Conservation (phyloP, 2,329 filamentous ascomycete genomes). For the Penicillium occitanis region DNA sequence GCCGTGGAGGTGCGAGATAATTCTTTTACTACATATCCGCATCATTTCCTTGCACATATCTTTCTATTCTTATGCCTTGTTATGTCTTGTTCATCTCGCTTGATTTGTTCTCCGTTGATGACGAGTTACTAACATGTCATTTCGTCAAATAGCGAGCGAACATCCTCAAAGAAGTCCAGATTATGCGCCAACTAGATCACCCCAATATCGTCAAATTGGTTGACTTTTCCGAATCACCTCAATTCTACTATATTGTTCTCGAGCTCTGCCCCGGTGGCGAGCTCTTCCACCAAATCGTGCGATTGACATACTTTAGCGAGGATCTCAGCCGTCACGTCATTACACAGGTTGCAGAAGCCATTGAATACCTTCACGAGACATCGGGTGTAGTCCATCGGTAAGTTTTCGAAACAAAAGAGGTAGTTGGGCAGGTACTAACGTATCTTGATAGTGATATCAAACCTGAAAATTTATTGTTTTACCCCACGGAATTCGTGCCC, state of each 20-base stretch:
- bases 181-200: slow-evolving; percentile 95
- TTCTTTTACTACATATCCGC: slow-evolving; percentile 8
- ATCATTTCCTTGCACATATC: slow-evolving; percentile 26
- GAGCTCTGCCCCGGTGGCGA: slow-evolving; percentile 94
- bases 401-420: slow-evolving; percentile 31
- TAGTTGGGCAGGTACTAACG: not conserved
- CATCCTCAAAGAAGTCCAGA: slow-evolving; percentile 97
- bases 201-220: slow-evolving; percentile 93
- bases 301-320: slow-evolving; percentile 97
- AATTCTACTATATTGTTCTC: slow-evolving; percentile 97
- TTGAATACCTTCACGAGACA: slow-evolving; percentile 92
- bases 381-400: slow-evolving; percentile 96
- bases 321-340: slow-evolving; percentile 94
- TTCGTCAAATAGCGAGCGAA: slow-evolving; percentile 71
- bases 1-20: slow-evolving; percentile 84
- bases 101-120: slow-evolving; percentile 1
- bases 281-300: slow-evolving; percentile 96
- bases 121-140: slow-evolving; percentile 29
- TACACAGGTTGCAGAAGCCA: slow-evolving; percentile 85
- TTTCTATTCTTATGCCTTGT: slow-evolving; percentile 17
- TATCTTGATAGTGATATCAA: slow-evolving; percentile 79
- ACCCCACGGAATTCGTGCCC: slow-evolving; percentile 77
- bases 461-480: slow-evolving; percentile 94
- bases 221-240: slow-evolving; percentile 87
- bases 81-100: not conserved